A percentile compares a stretch with the other conserved stretches of the same genome.
These are phyloP conservation scores for Eleusine coracana DNA, from an alignment of 176 grass and related monocot species.

Conservation along the genomic window DNA sequence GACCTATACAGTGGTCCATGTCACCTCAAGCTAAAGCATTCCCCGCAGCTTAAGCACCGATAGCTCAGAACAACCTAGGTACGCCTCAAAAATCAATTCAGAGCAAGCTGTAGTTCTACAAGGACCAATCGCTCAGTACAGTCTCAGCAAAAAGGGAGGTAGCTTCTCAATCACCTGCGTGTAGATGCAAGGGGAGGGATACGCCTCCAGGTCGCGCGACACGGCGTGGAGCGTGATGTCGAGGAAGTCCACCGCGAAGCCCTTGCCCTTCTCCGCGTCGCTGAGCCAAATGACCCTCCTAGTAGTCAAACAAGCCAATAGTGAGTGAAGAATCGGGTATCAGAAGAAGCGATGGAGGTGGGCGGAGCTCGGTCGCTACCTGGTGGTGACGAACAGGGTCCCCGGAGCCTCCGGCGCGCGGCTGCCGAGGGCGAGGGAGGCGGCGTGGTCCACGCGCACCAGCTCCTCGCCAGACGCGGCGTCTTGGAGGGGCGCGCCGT, in stretches of 20 bases:
- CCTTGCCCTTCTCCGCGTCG: constrained; percentile 64
- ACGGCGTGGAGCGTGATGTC: constrained; percentile 86
- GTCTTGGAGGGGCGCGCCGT: constrained; percentile 59
- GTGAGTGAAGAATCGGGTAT: neutral
- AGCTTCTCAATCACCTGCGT: constrained; percentile 67
- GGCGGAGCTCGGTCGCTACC: constrained; percentile 33
- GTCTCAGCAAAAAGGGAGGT: neutral
- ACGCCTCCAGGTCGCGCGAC: constrained; percentile 81
- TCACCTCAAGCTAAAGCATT: constrained; percentile 20
- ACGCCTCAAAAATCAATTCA: neutral
- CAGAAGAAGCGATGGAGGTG: neutral
- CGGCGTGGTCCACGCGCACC: constrained; percentile 58
- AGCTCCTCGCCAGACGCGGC: constrained; percentile 71
- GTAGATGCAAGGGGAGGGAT: constrained; percentile 80
- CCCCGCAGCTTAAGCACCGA: neutral
- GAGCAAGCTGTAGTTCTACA: neutral
- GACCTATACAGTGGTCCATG: neutral
- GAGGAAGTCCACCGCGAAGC: constrained; percentile 81
- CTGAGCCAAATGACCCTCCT: constrained; percentile 98
- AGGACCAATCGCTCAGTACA: neutral
- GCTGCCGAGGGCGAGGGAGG: constrained; percentile 56
- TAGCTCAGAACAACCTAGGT: constrained; percentile 4
- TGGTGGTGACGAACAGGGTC: constrained; percentile 82
- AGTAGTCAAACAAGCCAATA: neutral
- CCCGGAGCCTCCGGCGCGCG: constrained; percentile 60